Conservation (phyloP, 768 basidiomycete species). For the Suillus alpinus region DNA sequence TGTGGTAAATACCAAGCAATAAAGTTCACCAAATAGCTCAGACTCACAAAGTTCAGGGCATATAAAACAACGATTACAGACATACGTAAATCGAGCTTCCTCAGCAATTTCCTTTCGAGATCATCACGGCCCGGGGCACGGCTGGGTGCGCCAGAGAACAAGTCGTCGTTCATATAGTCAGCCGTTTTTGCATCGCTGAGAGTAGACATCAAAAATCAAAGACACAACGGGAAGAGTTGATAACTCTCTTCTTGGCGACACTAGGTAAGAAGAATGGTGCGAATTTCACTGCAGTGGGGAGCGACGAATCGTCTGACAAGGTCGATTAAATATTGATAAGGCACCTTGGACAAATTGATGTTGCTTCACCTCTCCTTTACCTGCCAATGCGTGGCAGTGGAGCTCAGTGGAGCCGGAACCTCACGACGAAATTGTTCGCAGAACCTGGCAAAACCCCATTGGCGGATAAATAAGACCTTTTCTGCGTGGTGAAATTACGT, state of each 20-base stretch:
- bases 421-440: background rate
- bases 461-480: background rate
- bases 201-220: background rate
- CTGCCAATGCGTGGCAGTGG: background rate
- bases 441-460: background rate
- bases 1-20: background rate
- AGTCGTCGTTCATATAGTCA: background rate
- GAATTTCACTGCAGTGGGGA: background rate
- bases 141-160: background rate
- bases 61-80: conserved; percentile 6
- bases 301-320: background rate
- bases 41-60: conserved; percentile 9
- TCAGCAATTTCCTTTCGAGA: conserved; percentile 3
- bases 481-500: background rate
- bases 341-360: background rate
- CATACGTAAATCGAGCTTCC: conserved; percentile 10
- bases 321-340: background rate
- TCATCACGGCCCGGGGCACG: background rate
- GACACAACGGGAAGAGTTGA: background rate
- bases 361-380: background rate
- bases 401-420: background rate
- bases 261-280: background rate
- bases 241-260: background rate
- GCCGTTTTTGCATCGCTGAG: background rate
- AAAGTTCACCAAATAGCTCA: background rate